phyloP scores from a whole-genome alignment of 306 rosid genomes.

The Styphnolobium japonicum region DNA sequence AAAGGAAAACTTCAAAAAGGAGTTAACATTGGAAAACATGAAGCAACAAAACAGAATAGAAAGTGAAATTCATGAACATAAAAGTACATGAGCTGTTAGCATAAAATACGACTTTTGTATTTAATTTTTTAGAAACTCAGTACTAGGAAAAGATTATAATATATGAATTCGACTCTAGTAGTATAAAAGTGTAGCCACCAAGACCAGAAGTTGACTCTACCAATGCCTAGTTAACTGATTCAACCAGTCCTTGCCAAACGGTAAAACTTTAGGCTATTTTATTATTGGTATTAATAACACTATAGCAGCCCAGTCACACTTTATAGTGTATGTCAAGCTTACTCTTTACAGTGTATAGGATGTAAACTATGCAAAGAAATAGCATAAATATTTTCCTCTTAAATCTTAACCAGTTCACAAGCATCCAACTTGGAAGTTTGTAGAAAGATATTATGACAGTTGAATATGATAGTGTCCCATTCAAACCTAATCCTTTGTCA shows the following conservation, averaged over 20 bases:
- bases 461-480: slow-evolving; percentile 1
- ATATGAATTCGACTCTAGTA: background rate
- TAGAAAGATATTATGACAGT: background rate
- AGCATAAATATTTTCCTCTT: background rate
- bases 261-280: background rate
- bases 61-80: slow-evolving; percentile 1
- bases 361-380: slow-evolving; percentile 1
- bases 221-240: background rate
- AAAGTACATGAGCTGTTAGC: background rate
- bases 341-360: background rate
- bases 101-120: background rate
- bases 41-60: slow-evolving; percentile 9
- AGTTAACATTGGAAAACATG: background rate
- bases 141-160: background rate
- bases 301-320: background rate
- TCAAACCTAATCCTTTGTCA: background rate
- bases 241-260: background rate
- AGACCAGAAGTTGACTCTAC: background rate
- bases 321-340: no score
- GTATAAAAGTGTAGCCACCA: background rate
- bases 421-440: background rate
- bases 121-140: background rate
- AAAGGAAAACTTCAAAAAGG: slow-evolving; percentile 17
- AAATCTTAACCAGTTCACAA: background rate
- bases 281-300: background rate